Evolutionary conservation across 2,329 filamentous ascomycete genomes (phyloP), one percentile per base, ranked within the genome.

Genomic region (Decorospora gaudefroyi): DNA sequence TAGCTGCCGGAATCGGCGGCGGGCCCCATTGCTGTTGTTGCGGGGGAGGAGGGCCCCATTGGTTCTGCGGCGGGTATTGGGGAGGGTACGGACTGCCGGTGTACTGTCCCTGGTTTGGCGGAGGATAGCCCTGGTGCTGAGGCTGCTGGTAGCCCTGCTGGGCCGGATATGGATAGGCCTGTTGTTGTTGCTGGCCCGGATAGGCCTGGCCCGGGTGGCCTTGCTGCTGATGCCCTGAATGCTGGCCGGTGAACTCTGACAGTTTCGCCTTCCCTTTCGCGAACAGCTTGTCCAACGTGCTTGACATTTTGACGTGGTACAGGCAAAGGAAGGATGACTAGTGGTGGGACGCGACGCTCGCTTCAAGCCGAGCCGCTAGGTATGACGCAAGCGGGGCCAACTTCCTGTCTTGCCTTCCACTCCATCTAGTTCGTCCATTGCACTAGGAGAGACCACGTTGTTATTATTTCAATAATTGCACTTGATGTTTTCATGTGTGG

Each of bases 221-320:
- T 39, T 58, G 50, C 26, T 57, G 51, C 1, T 47, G 57, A n/a
- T 64, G 59, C 9, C 59, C 54, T 2, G 55, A 47, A 6, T 51
- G 52, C 37, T 50, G 54, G 41, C 50, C 50, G 6, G 61, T 50
- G 39, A 62, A 63, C 44, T 67, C 64, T 35, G 67, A 64, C n/a
- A 67, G 57, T 37, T 70, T 69, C 3, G 64, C 64, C 45, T 69
- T 70, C 29, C 67, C 67, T 30, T 68, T 68, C 22, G 67, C 66
- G 28, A 70, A 49, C 4, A 67, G 51, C 38, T 68, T 68, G 47
- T 70, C 65, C 19, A 69, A 51, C 4, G 57, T 51, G 23, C 42
- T 38, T 19, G 63, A 61, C 65, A 69, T 68, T 26, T 32, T 48
- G 23, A 26, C 27, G 43, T 13, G 45, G 36, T 42, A 32, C 26